Evolutionary conservation across 129 eudicot genomes (phyloP).

Genomic region (Silybum marianum): DNA sequence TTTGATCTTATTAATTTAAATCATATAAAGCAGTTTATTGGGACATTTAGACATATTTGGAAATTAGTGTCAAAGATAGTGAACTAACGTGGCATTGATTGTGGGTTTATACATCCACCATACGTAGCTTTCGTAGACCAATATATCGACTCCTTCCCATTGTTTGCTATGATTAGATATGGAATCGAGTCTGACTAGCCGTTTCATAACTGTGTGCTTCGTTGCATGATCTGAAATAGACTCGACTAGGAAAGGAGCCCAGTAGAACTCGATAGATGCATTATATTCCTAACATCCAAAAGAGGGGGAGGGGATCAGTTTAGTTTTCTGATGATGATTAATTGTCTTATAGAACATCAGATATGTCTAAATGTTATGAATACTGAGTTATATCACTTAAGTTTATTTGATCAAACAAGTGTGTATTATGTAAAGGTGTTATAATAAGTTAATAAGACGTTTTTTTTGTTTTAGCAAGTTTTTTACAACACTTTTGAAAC

Average conservation of each 20-base stretch:
- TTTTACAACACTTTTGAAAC: too few species aligned
- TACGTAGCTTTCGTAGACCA: conserved; percentile 89
- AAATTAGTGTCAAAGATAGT: background rate
- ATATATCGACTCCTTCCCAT: conserved; percentile 86
- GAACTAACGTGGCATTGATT: conserved; percentile 80
- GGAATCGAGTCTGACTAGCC: conserved; percentile 77
- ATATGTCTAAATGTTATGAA: background rate
- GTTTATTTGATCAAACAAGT: background rate
- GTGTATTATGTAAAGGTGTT: too few species aligned
- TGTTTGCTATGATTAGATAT: conserved; percentile 65
- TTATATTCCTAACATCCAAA: conserved; percentile 67
- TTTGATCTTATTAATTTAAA: too few species aligned
- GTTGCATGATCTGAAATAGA: conserved; percentile 94
- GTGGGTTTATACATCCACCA: conserved; percentile 98
- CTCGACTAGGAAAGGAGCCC: conserved; percentile 96
- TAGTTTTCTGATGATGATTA: too few species aligned
- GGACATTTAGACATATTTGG: background rate
- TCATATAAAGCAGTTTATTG: background rate
- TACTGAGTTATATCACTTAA: background rate
- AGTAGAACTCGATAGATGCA: conserved; percentile 87
- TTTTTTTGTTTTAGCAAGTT: too few species aligned
- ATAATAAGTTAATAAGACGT: background rate
- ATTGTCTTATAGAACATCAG: background rate
- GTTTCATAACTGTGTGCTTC: conserved; percentile 70
- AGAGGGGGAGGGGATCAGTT: background rate